phyloP scores from a whole-genome alignment of 2,329 filamentous ascomycete species.

The Lojkania enalia region DNA sequence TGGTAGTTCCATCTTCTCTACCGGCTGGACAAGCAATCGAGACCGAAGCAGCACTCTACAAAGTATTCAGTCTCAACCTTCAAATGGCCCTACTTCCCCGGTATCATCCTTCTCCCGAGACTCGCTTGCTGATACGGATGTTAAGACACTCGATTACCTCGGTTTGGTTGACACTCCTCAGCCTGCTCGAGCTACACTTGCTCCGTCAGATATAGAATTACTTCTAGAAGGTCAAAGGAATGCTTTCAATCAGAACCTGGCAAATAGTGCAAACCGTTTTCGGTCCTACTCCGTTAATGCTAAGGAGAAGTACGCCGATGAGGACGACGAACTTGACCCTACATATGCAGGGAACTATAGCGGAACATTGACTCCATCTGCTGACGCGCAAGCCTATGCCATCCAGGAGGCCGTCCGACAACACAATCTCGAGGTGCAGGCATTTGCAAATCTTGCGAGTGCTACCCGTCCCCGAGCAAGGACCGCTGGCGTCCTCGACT shows the following conservation, averaged over 20 bases:
- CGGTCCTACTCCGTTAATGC: conserved; percentile 98
- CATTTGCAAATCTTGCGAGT: conserved; percentile 82
- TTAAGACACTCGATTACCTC: conserved; percentile 92
- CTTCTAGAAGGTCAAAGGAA: conserved; percentile 56
- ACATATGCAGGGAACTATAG: conserved; percentile 61
- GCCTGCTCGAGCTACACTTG: conserved; percentile 72
- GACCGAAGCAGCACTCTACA: conserved; percentile 86
- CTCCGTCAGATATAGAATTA: conserved; percentile 60
- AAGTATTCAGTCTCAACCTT: conserved; percentile 85
- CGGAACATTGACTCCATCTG: conserved; percentile 62
- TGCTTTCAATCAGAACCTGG: conserved; percentile 63
- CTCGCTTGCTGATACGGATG: conserved; percentile 81
- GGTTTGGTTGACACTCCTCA: conserved; percentile 93
- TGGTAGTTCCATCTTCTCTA: conserved; percentile 84
- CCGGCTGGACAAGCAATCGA: conserved; percentile 79
- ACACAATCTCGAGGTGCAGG: conserved; percentile 91
- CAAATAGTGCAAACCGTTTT: conserved; percentile 79
- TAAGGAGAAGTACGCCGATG: conserved; percentile 94
- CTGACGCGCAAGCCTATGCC: conserved; percentile 61
- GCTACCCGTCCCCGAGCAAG: conserved; percentile 82
- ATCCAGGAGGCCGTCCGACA: conserved; percentile 77
- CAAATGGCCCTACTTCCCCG: conserved; percentile 84
- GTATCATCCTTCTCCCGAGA: conserved; percentile 84
- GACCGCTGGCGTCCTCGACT: conserved; percentile 89
- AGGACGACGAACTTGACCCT: conserved; percentile 69